phyloP scores from a whole-genome alignment of 768 basidiomycete species.

The Sistotremastrum suecicum region DNA sequence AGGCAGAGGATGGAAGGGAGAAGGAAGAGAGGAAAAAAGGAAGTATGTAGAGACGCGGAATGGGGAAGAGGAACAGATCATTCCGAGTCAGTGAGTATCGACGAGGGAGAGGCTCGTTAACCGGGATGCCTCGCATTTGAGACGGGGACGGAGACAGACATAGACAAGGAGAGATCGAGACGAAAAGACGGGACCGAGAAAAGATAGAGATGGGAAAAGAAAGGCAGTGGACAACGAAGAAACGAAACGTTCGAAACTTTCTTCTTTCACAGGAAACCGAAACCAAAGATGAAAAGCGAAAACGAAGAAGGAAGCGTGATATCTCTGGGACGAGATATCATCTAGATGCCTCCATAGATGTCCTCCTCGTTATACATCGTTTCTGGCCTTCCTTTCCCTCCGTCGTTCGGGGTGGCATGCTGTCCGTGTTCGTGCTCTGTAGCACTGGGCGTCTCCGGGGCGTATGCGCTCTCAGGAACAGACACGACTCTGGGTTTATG shows the following conservation, averaged over 20 bases:
- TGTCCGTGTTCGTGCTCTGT: conserved; percentile 5
- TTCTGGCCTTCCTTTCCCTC: conserved; percentile 25
- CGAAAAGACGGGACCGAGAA: neutral
- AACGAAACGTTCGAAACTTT: neutral
- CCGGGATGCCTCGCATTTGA: neutral
- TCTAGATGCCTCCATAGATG: conserved; percentile 53
- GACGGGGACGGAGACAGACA: neutral
- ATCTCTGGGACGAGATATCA: neutral
- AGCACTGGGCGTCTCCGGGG: conserved; percentile 4
- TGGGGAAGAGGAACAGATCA: neutral
- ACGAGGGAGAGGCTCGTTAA: neutral
- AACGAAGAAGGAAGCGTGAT: neutral
- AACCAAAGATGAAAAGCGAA: neutral
- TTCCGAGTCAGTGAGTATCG: neutral
- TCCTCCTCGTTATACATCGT: conserved; percentile 53
- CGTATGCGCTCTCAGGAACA: conserved; percentile 5
- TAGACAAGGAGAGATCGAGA: neutral
- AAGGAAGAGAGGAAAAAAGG: neutral
- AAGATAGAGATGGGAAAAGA: neutral
- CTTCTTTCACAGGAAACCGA: neutral
- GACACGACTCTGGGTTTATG: neutral
- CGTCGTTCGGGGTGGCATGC: conserved; percentile 6
- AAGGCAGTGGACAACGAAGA: neutral
- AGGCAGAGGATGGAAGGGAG: neutral
- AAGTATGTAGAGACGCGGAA: neutral